phyloP scores from a whole-genome alignment of 2,329 filamentous ascomycete species.

The Ophiocordyceps australis region DNA sequence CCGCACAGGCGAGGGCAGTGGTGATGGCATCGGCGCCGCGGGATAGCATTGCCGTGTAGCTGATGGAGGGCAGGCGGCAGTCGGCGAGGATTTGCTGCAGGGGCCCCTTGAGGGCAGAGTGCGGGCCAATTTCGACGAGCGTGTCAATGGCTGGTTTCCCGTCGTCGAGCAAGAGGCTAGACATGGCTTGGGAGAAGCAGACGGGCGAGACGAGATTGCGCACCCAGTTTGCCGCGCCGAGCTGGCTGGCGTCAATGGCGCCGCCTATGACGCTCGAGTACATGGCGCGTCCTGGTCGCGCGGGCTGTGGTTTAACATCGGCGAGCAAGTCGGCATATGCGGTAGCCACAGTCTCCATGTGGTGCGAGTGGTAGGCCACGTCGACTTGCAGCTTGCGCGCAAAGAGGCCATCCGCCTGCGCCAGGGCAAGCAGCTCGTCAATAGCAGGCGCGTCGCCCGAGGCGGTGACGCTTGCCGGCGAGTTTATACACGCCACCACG shows the following conservation, averaged over 20 bases:
- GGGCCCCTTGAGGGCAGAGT: conserved; percentile 6
- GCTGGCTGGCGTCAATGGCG: neutral
- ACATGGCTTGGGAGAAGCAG: conserved; percentile 2
- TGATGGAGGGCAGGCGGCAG: neutral
- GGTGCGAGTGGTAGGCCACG: conserved; percentile 20
- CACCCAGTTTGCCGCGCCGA: conserved; percentile 2
- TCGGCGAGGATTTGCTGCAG: conserved; percentile 4
- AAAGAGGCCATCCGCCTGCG: conserved; percentile 10
- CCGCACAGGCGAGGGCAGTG: conserved; percentile 2
- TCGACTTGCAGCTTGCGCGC: conserved; percentile 14
- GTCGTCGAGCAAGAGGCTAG: neutral
- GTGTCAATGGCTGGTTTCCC: neutral
- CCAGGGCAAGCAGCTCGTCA: conserved; percentile 4
- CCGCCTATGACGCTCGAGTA: too few species aligned
- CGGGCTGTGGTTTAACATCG: too few species aligned
- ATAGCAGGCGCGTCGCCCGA: conserved; percentile 14
- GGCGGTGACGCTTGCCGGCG: conserved; percentile 7
- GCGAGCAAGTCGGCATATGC: too few species aligned
- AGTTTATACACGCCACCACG: conserved; percentile 7
- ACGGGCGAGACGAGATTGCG: conserved; percentile 4
- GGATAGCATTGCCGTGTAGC: conserved; percentile 2
- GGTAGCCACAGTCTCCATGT: too few species aligned
- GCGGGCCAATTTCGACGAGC: conserved; percentile 7
- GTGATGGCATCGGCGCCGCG: conserved; percentile 1
- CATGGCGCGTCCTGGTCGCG: too few species aligned